Evolutionary conservation across 73 alveolate genomes (phyloP).

Genomic region (Paramecium biaurelia): DNA sequence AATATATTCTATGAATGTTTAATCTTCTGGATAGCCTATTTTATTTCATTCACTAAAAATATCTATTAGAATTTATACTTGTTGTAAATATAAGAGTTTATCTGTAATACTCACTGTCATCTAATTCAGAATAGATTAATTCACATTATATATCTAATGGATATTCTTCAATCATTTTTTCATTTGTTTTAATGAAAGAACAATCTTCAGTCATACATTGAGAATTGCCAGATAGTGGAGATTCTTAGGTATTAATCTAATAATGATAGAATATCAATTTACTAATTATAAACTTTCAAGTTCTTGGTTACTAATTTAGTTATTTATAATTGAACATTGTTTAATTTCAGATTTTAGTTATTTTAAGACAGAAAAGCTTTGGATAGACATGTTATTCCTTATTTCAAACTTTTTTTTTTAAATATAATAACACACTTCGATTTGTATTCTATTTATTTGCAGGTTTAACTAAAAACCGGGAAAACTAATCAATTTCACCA

Average conservation of each 20-base stretch:
- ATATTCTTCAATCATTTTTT: background rate
- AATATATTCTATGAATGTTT: background rate
- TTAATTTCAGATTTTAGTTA: background rate
- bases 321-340: background rate
- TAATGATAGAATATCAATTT: background rate
- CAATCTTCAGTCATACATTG: background rate
- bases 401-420: background rate
- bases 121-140: background rate
- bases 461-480: slow-evolving; percentile 8
- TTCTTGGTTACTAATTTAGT: background rate
- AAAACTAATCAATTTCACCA: background rate
- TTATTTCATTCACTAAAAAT: background rate
- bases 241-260: background rate
- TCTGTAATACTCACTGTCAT: background rate
- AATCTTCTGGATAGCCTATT: background rate
- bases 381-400: background rate
- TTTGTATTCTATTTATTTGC: background rate
- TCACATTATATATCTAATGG: background rate
- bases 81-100: background rate
- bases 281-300: background rate
- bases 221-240: background rate
- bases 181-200: background rate
- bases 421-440: background rate
- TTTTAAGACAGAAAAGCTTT: background rate
- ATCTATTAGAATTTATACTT: background rate